Base-by-base conservation (phyloP, 2,329 filamentous ascomycete genomes). In the Colletotrichum karsti region DNA sequence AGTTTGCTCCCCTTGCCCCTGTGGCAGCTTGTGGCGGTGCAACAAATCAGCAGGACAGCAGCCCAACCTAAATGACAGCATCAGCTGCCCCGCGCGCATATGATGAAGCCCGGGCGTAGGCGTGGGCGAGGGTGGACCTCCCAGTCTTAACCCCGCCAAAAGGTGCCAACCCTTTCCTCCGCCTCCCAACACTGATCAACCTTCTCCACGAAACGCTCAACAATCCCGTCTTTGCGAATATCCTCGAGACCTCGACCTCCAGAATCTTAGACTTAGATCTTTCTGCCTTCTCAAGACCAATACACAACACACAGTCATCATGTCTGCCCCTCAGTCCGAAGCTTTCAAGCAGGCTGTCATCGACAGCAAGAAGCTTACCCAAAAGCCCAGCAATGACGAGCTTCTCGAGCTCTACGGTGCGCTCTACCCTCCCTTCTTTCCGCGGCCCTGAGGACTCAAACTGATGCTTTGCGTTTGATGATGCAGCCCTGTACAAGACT, bases 301-400 rank as follows among this genome's bases (percentile, higher is more conserved):
- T 69, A 35, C 33, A 35, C 33, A n/a, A 33, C 63, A 55, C 66
- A 50, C 67, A 48, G 67, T 67, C 74, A 80, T 65, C 71, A 85
- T 85, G 83, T 77, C 79, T 75, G 66, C 75, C 72, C 63, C 77
- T 59, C 79, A 80, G 73, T 81, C 75, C 73, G 77, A 78, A 60
- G 83, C 81, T 66, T 90, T 90, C 82, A 74, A 87, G 72, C 83
- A 81, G 78, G 90, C 90, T 70, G 83, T 86, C 74, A 77, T 76
- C 72, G 90, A 92, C 81, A 89, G 87, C 81, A 89, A 88, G 81
- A 91, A 92, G 86, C 85, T 93, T 71, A 88, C 87, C 73, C 78
- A 82, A 72, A 91, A 91, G 86, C 91, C 91, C 59, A 77, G 72
- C 76, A 87, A 89, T 81, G 84, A 89, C 20, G 88, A 93, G 71